Percentiles rank a stretch among this genome's conserved stretches.
phyloP scores from a whole-genome alignment of 2,329 filamentous ascomycete species.

The Verticillium nonalfalfae region DNA sequence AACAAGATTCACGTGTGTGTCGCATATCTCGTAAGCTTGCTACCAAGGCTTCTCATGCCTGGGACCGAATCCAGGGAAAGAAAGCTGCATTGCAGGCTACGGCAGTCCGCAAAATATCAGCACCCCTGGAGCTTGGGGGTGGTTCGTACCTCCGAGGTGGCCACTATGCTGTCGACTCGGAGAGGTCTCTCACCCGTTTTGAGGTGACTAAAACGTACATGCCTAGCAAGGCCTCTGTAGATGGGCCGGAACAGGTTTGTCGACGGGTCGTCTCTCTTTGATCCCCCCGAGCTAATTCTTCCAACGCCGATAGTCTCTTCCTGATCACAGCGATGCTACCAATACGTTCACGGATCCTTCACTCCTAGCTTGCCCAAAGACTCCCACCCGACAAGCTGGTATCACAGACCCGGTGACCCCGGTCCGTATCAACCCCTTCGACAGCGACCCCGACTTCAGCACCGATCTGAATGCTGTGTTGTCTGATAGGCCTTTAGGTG shows the following conservation, averaged over 20 bases:
- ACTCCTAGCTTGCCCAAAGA: not conserved
- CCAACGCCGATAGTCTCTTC: not conserved
- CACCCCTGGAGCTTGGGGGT: conserved; percentile 1
- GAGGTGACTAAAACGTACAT: not conserved
- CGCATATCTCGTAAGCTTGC: conserved; percentile 23
- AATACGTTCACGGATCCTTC: not conserved
- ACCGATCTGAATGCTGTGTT: conserved; percentile 30
- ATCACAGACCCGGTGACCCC: not conserved
- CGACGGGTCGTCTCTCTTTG: not conserved
- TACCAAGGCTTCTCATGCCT: conserved; percentile 25
- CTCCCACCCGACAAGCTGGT: not conserved
- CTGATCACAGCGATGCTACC: not conserved
- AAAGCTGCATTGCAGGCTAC: conserved; percentile 11
- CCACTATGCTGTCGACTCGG: not conserved
- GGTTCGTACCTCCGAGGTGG: not conserved
- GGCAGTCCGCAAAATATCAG: conserved; percentile 7
- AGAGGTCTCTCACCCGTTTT: not conserved
- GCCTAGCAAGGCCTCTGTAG: too few species aligned
- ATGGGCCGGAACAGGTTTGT: not conserved
- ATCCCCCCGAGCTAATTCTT: not conserved
- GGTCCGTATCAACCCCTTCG: conserved; percentile 18
- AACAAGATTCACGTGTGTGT: conserved; percentile 6
- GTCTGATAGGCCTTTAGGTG: conserved; percentile 24
- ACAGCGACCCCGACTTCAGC: conserved; percentile 29
- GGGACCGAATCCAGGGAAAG: conserved; percentile 23